Conservation (phyloP, 148 eudicot species). For the Rhododendron kiyosumense region DNA sequence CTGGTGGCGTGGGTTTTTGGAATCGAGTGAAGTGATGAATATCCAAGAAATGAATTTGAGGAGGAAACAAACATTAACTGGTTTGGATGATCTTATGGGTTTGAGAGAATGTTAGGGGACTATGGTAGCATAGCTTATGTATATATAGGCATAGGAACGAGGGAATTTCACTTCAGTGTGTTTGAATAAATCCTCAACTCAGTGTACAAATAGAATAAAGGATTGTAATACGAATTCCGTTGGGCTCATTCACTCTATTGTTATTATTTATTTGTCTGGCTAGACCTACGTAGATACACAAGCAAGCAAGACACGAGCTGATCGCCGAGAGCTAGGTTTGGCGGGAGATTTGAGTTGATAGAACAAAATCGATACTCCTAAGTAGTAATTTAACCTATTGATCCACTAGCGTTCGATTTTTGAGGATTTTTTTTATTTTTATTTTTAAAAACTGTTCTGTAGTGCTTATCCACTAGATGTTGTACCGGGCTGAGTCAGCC, state of each 20-base stretch:
- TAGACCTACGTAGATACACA: too few species aligned
- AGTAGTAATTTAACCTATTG: not conserved
- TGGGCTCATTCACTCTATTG: not conserved
- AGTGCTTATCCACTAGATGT: not conserved
- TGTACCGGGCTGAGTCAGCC: conserved; percentile 10
- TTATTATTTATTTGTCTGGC: too few species aligned
- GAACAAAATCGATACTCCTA: not conserved
- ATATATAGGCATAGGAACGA: not conserved
- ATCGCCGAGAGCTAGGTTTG: too few species aligned
- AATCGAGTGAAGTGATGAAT: not conserved
- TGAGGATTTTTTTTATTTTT: too few species aligned
- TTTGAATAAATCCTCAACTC: too few species aligned
- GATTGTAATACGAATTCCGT: too few species aligned
- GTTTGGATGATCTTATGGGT: not conserved
- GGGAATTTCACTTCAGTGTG: not conserved
- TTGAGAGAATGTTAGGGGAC: not conserved
- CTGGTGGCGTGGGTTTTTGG: not conserved
- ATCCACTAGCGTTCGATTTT: not conserved
- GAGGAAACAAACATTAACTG: not conserved
- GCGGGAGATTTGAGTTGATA: not conserved
- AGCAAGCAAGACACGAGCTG: too few species aligned
- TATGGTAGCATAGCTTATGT: not conserved
- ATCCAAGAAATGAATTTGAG: not conserved
- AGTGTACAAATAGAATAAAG: too few species aligned
- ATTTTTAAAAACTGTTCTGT: not conserved